Evolutionary conservation across 108 stramenopile species (phyloP).

Genomic region (Cyclotella choctawhatcheeana): DNA sequence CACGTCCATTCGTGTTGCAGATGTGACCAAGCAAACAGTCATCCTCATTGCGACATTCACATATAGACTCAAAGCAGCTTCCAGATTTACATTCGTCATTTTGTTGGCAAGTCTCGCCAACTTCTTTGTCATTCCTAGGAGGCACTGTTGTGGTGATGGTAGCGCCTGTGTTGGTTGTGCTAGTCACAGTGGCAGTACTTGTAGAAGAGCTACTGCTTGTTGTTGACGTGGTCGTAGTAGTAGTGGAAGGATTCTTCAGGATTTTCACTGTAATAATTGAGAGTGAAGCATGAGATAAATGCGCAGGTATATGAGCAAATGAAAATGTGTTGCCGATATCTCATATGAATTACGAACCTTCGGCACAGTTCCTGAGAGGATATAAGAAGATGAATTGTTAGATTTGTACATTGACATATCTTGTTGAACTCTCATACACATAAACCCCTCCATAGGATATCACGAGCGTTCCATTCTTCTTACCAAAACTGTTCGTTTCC

Average conservation of each 20-base stretch:
- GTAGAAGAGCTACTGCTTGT: background rate
- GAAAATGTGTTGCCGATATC: background rate
- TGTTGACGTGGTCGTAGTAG: background rate
- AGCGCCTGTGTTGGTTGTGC: background rate
- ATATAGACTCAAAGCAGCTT: conserved; percentile 15
- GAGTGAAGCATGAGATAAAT: background rate
- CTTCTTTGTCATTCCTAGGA: background rate
- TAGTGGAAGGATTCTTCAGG: conserved; percentile 2
- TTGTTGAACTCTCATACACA: no score
- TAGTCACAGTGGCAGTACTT: background rate
- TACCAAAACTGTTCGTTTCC: conserved; percentile 19
- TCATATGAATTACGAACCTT: background rate
- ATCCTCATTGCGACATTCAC: conserved; percentile 9
- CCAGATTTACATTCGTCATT: conserved; percentile 6
- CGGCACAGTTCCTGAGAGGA: background rate
- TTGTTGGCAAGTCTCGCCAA: background rate
- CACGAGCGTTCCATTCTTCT: no score
- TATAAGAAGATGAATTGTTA: no score
- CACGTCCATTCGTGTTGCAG: conserved; percentile 11
- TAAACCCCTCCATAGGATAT: no score
- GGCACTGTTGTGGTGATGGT: background rate
- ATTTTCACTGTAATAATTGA: background rate
- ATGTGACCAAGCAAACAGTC: background rate
- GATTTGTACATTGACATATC: no score
- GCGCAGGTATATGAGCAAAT: background rate